These are phyloP conservation scores for Aspergillus heteromorphus DNA, from an alignment of 495 filamentous ascomycete genomes.

Conservation along the genomic window DNA sequence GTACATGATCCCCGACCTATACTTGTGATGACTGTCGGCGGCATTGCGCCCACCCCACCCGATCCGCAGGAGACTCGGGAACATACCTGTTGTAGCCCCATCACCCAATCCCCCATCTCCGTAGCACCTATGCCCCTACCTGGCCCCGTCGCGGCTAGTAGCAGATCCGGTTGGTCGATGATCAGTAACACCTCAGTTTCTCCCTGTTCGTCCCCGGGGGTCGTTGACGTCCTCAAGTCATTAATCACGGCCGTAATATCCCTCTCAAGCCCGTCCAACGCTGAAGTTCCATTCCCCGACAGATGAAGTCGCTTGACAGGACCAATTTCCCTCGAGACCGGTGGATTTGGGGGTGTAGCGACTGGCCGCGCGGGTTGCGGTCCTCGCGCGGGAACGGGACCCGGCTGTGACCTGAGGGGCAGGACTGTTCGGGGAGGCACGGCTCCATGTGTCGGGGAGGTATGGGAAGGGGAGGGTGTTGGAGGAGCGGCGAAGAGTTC, in stretches of 20 bases:
- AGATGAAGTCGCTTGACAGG: slow-evolving; percentile 32
- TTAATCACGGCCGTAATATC: slow-evolving; percentile 35
- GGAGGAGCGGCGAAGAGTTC: slow-evolving; percentile 42
- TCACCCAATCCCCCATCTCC: slow-evolving; percentile 42
- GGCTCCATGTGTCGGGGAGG: slow-evolving; percentile 2
- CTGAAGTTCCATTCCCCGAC: slow-evolving; percentile 27
- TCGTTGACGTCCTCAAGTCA: slow-evolving; percentile 19
- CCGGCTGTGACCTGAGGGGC: slow-evolving; percentile 28
- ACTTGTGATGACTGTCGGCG: background rate
- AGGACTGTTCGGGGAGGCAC: slow-evolving; percentile 26
- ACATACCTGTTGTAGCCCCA: slow-evolving; percentile 40
- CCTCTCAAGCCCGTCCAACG: slow-evolving; percentile 33
- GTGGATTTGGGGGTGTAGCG: slow-evolving; percentile 1
- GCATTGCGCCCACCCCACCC: background rate
- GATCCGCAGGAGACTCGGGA: background rate
- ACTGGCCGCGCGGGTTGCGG: slow-evolving; percentile 12
- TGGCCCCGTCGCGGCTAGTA: slow-evolving; percentile 43
- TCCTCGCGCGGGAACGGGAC: slow-evolving; percentile 23
- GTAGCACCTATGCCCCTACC: slow-evolving; percentile 37
- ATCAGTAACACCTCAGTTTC: slow-evolving; percentile 35
- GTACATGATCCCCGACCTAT: background rate
- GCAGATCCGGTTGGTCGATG: slow-evolving; percentile 46
- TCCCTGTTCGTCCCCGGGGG: slow-evolving; percentile 15
- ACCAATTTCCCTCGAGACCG: slow-evolving; percentile 17
- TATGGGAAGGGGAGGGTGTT: background rate